phyloP scores from a whole-genome alignment of 2,329 filamentous ascomycete species.

The Cladosporium sphaerospermum region DNA sequence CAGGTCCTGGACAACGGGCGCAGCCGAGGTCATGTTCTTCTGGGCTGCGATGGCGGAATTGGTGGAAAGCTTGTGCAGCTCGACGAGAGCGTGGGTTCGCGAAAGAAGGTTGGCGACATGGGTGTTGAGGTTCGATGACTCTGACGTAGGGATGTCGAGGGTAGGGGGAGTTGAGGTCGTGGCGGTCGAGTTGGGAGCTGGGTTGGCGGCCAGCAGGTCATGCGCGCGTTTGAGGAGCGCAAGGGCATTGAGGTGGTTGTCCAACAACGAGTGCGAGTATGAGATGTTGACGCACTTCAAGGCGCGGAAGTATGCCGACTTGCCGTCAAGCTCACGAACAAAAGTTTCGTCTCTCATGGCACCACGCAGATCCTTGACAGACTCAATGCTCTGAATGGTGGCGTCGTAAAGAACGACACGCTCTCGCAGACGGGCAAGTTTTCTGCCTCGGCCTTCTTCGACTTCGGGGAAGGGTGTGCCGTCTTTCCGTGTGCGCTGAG shows the following conservation, averaged over 20 bases:
- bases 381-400: slow-evolving; percentile 82
- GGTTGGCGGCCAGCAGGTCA: slow-evolving; percentile 47
- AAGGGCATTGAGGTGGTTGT: slow-evolving; percentile 70
- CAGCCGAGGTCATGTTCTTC: slow-evolving; percentile 37
- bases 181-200: slow-evolving; percentile 23
- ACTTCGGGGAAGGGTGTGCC: slow-evolving; percentile 43
- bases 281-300: slow-evolving; percentile 84
- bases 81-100: slow-evolving; percentile 77
- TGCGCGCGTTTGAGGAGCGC: slow-evolving; percentile 72
- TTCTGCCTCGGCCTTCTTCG: slow-evolving; percentile 65
- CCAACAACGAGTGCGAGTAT: slow-evolving; percentile 71
- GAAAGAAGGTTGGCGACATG: slow-evolving; percentile 67
- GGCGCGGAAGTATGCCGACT: slow-evolving; percentile 76
- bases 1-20: slow-evolving; percentile 68
- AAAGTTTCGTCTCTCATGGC: slow-evolving; percentile 78
- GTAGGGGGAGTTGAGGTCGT: slow-evolving; percentile 50
- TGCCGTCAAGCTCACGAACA: slow-evolving; percentile 69
- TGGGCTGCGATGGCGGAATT: slow-evolving; percentile 45
- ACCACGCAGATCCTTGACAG: slow-evolving; percentile 81
- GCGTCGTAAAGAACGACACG: slow-evolving; percentile 86
- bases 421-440: slow-evolving; percentile 75
- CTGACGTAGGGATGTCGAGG: slow-evolving; percentile 58
- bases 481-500: slow-evolving; percentile 44
- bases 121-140: slow-evolving; percentile 53
- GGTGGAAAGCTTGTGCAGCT: slow-evolving; percentile 61